phyloP scores from a whole-genome alignment of 2,329 filamentous ascomycete genomes.

The Neoascochyta sp. region DNA sequence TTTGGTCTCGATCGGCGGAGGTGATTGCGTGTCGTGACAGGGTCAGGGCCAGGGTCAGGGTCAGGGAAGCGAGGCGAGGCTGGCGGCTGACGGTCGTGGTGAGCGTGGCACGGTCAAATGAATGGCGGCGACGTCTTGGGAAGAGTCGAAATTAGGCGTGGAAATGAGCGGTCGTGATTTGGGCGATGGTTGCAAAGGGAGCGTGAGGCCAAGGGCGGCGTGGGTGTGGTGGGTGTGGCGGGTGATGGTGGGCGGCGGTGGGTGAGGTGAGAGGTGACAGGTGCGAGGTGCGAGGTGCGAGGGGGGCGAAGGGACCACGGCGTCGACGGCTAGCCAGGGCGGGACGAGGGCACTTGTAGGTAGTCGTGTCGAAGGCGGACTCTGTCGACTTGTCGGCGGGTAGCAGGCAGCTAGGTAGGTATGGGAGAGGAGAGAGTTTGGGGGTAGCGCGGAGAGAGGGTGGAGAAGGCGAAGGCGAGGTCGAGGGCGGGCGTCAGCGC shows the following conservation, averaged over 20 bases:
- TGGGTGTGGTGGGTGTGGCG: conserved; percentile 13
- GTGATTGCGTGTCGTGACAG: conserved; percentile 20
- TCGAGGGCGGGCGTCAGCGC: no score
- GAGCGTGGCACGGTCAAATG: conserved; percentile 13
- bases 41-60: conserved; percentile 13
- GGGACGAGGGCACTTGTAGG: conserved; percentile 32
- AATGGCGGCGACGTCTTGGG: conserved; percentile 20
- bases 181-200: conserved; percentile 37
- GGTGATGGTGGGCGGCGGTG: conserved; percentile 9
- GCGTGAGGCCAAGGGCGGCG: conserved; percentile 26
- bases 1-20: conserved; percentile 23
- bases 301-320: conserved; percentile 4
- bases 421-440: no score
- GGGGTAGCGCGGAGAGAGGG: no score
- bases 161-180: conserved; percentile 36
- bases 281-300: conserved; percentile 3
- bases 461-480: no score
- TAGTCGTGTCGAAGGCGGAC: conserved; percentile 22
- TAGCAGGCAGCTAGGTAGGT: no score
- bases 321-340: conserved; percentile 30
- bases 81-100: conserved; percentile 1
- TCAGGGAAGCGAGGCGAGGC: conserved; percentile 5
- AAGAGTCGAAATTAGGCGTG: conserved; percentile 13
- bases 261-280: conserved; percentile 3
- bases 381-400: conserved; percentile 38